A percentile compares a stretch with the other conserved stretches of the same genome.
Conservation (phyloP, 495 filamentous ascomycete species). For the Penicillium bialowiezense region DNA sequence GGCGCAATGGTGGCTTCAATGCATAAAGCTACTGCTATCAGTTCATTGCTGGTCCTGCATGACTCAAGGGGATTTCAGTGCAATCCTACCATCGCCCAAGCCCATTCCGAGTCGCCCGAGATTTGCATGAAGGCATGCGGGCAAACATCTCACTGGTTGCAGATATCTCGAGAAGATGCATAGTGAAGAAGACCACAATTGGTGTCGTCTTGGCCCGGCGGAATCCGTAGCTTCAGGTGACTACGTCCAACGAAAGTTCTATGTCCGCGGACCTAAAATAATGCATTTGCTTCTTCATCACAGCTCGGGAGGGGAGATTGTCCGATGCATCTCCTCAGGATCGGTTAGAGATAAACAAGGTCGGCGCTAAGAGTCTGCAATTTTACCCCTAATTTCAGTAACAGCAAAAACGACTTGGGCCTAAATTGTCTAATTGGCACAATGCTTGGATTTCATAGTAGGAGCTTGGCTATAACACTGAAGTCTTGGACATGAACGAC, state of each 20-base stretch:
- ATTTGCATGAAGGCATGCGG: not conserved
- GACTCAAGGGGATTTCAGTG: not conserved
- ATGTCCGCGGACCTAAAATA: not conserved
- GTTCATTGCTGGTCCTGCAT: not conserved
- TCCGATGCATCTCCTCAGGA: conserved; percentile 4
- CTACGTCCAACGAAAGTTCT: conserved; percentile 1
- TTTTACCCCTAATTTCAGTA: not conserved
- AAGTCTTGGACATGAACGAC: too few relatives aligned
- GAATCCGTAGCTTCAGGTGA: conserved; percentile 11
- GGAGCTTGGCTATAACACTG: too few relatives aligned
- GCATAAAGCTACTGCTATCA: not conserved
- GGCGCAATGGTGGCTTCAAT: conserved; percentile 7
- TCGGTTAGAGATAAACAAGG: not conserved
- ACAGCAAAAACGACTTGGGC: too few relatives aligned
- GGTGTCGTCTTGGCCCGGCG: conserved; percentile 26
- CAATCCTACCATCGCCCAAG: not conserved
- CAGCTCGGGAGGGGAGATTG: not conserved
- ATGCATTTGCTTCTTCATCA: not conserved
- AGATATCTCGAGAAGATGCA: conserved; percentile 3
- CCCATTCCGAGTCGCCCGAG: not conserved
- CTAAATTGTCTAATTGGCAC: too few relatives aligned
- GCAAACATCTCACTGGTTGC: conserved; percentile 9
- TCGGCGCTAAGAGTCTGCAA: not conserved
- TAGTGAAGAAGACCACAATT: conserved; percentile 1
- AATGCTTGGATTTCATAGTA: too few relatives aligned